Evolutionary conservation across 2,329 filamentous ascomycete species (phyloP).

Genomic region (Calonectria ilicicola): DNA sequence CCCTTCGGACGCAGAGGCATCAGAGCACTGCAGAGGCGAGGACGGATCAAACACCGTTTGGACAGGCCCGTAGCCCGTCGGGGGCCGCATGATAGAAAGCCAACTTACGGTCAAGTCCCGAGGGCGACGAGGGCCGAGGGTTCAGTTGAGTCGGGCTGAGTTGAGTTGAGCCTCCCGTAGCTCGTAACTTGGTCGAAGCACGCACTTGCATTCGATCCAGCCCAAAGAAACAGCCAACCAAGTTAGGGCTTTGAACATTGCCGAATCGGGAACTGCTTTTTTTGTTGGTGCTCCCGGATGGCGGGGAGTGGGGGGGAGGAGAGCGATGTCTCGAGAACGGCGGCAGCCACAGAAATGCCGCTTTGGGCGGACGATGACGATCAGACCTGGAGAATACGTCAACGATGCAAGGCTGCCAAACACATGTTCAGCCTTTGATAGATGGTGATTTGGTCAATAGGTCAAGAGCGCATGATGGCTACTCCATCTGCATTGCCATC

Average conservation of each 20-base stretch:
- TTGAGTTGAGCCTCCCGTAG: not conserved
- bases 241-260: not conserved
- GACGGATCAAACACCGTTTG: not conserved
- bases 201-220: not conserved
- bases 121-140: not conserved
- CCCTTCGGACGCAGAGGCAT: not conserved
- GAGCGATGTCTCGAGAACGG: not conserved
- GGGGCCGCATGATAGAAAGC: not conserved
- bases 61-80: not conserved
- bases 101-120: conserved; percentile 16
- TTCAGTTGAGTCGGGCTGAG: not conserved
- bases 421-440: not conserved
- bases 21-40: not conserved
- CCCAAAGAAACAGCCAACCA: not conserved
- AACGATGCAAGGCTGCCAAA: conserved; percentile 33
- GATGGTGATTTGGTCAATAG: not conserved
- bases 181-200: conserved; percentile 1
- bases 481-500: conserved; percentile 27
- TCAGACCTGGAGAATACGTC: conserved; percentile 29
- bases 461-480: not conserved
- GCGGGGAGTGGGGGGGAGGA: not conserved
- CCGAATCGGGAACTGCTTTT: not conserved
- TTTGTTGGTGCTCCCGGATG: not conserved
- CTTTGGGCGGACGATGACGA: not conserved
- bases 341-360: not conserved